Base-by-base conservation (phyloP, 176 grass and related monocot genomes). In the Avena sativa region DNA sequence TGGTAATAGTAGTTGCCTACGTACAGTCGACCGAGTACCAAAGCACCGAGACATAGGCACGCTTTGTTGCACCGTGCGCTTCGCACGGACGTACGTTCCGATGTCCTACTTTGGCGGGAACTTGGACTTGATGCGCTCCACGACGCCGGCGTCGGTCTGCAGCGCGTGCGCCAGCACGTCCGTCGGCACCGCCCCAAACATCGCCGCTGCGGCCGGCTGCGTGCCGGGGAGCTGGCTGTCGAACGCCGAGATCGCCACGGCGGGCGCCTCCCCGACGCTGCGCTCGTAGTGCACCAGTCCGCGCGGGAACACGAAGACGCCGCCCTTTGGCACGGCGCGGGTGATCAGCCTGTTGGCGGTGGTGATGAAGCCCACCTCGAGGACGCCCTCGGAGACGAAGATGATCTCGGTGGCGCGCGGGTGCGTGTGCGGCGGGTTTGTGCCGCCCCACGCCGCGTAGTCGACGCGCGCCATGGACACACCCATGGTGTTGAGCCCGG, bases 361-460 rank as follows among this genome's bases (percentile, higher is more conserved):
- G 13, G 87, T 86, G 82, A 94, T 51, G 86, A 97, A 97, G 30
- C 94, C 92, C 17, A 94, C 92, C 67, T 97, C 83, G 6, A 97
- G 79, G 83, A 28, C 28, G 59, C 94, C 91, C 3, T 94, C 76
- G 0, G 59, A 4, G 7, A 97, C 92, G 65, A 92, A 91, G 53
- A 97, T 23, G 6, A 97, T 85, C 92, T 97, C 94, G 3, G 88
- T 92, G 82, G 88, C 92, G 15, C 90, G 94, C 16, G 90, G 94
- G 86, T 94, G 94, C 5, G 43, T 28, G 88, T 97, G 95, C 46
- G 95, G 95, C 15, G 92, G 94, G 88, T 88, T 92, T 3, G 89
- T 60, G 48, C 94, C 90, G 3, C 90, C 92, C 73, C 88, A 86
- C 26, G 91, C 80, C 12, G 94, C 94, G 44, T 85, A 97, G 90